Conservation (phyloP, 2,329 filamentous ascomycete genomes). For the Thielaviopsis populi region DNA sequence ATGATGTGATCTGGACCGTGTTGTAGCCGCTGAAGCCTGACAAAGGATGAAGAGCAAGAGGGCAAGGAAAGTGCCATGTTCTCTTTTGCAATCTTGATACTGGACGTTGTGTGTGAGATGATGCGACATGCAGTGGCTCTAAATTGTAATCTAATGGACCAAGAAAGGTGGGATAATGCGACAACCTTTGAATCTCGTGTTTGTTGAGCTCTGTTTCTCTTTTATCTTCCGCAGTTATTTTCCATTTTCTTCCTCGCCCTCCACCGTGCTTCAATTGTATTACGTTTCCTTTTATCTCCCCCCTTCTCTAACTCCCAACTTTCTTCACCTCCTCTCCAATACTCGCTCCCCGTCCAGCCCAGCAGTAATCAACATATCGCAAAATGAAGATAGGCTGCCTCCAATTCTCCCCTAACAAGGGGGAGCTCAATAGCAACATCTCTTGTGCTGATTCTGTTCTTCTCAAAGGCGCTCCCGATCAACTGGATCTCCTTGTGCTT, state of each 20-base stretch:
- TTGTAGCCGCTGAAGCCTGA: neutral
- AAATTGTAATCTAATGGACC: too few species aligned
- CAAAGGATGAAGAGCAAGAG: neutral
- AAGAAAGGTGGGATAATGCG: too few species aligned
- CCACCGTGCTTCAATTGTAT: neutral
- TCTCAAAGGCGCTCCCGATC: slow-evolving; percentile 29
- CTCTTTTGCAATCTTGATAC: neutral
- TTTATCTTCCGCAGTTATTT: neutral
- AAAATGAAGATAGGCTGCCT: slow-evolving; percentile 52
- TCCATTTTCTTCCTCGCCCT: neutral
- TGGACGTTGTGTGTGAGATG: neutral
- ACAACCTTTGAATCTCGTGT: too few species aligned
- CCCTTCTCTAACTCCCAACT: neutral
- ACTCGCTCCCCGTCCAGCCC: neutral
- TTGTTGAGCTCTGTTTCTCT: too few species aligned
- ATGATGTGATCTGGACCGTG: neutral
- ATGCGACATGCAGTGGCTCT: too few species aligned
- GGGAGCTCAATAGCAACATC: slow-evolving; percentile 54
- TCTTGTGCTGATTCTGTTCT: slow-evolving; percentile 50
- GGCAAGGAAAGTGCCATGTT: too few species aligned
- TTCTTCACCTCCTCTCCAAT: neutral
- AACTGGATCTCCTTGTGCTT: slow-evolving; percentile 48
- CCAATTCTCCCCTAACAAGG: slow-evolving; percentile 58
- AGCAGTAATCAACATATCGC: neutral
- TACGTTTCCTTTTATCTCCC: neutral